A percentile compares a stretch with the other conserved stretches of the same genome.
These are phyloP conservation scores for Solanum neorickii DNA, from an alignment of 257 asterid species.

Conservation along the genomic window DNA sequence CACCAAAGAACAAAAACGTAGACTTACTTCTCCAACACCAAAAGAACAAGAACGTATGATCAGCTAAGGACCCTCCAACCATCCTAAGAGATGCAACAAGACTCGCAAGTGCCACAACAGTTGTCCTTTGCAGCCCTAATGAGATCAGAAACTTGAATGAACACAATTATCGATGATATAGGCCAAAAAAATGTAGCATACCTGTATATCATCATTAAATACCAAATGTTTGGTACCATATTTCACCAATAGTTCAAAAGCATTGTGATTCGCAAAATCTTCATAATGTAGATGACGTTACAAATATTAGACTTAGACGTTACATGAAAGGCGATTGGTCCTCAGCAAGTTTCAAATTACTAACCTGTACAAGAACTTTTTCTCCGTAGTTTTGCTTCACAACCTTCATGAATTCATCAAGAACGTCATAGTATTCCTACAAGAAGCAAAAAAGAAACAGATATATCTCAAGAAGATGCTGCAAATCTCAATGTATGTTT, in stretches of 20 bases:
- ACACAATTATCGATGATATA: background rate
- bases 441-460: too few species aligned
- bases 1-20: slow-evolving; percentile 83
- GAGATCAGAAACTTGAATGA: background rate
- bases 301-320: background rate
- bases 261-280: slow-evolving; percentile 94
- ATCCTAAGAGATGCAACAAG: slow-evolving; percentile 79
- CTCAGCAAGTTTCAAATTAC: background rate
- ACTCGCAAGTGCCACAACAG: slow-evolving; percentile 85
- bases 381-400: slow-evolving; percentile 89
- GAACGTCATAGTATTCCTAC: too few species aligned
- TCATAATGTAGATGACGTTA: slow-evolving; percentile 42
- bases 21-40: slow-evolving; percentile 93
- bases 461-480: too few species aligned
- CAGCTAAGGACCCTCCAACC: slow-evolving; percentile 65
- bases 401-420: slow-evolving; percentile 23
- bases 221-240: slow-evolving; percentile 89
- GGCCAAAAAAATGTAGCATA: slow-evolving; percentile 3
- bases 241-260: slow-evolving; percentile 85
- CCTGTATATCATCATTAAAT: slow-evolving; percentile 93
- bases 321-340: background rate
- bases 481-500: too few species aligned
- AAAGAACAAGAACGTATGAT: slow-evolving; percentile 91
- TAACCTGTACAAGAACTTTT: slow-evolving; percentile 73
- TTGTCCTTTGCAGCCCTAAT: slow-evolving; percentile 63